Conservation (phyloP, 305 asterid species). For the Stenogyne calaminthoides region DNA sequence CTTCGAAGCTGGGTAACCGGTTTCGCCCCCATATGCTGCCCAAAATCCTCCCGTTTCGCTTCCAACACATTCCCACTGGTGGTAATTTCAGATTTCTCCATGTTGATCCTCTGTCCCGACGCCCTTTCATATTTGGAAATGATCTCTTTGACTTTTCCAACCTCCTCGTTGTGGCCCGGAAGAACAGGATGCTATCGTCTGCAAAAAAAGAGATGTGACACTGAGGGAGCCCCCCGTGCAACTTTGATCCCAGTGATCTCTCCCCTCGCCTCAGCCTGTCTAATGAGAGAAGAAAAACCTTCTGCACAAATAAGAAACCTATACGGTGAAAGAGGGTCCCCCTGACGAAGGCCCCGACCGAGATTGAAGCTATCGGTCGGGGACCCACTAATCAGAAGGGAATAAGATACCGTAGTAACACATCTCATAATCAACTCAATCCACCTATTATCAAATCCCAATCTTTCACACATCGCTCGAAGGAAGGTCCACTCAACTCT, state of each 20-base stretch:
- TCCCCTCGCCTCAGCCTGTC: rapidly evolving
- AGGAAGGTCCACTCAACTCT: background rate
- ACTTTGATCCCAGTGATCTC: background rate
- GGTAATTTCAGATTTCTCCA: background rate
- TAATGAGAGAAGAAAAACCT: background rate
- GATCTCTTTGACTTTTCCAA: background rate
- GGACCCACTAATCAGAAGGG: background rate
- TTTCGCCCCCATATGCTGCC: background rate
- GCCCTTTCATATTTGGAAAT: background rate
- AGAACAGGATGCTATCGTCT: background rate
- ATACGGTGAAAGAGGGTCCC: too few species aligned
- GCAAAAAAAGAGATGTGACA: background rate
- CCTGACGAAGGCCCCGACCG: too few species aligned
- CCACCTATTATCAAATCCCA: background rate
- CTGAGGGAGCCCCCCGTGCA: too few species aligned
- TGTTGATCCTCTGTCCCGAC: background rate
- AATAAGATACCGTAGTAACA: background rate
- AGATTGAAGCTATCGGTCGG: too few species aligned
- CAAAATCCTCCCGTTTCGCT: background rate
- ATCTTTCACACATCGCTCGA: background rate
- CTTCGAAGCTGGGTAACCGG: background rate
- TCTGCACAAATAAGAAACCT: background rate
- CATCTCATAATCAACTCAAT: background rate
- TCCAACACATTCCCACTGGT: background rate
- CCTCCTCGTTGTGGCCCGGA: background rate